Evolutionary conservation across 768 basidiomycete species (phyloP).

Genomic region (Kwoniella bestiolae): DNA sequence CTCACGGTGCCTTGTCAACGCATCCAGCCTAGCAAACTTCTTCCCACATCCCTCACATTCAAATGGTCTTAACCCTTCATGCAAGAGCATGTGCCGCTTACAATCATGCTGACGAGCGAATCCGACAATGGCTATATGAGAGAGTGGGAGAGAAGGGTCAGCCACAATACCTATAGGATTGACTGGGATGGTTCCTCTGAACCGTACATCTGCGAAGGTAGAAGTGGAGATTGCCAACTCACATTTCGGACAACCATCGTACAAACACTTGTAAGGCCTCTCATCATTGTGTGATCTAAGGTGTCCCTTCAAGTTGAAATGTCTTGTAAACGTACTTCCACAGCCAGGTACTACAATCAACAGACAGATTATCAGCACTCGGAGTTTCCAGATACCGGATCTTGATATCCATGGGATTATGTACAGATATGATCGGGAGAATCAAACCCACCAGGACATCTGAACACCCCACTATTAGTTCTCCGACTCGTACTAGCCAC

Average conservation of each 20-base stretch:
- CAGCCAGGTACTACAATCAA: constrained; percentile 73
- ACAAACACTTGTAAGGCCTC: constrained; percentile 91
- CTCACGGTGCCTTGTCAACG: constrained; percentile 88
- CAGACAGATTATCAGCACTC: neutral
- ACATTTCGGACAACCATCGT: constrained; percentile 86
- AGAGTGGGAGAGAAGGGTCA: neutral
- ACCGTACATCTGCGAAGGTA: neutral
- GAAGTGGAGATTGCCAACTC: constrained; percentile 5
- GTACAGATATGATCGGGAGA: neutral
- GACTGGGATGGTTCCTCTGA: no score
- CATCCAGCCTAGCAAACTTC: constrained; percentile 93
- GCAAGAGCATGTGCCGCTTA: constrained; percentile 92
- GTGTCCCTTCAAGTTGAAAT: constrained; percentile 96
- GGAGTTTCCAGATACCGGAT: no score
- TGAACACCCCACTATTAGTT: constrained; percentile 85
- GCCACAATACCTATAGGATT: no score
- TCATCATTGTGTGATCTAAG: constrained; percentile 93
- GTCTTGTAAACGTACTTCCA: constrained; percentile 83
- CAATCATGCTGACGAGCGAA: constrained; percentile 95
- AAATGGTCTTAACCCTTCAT: constrained; percentile 89
- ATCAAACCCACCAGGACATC: constrained; percentile 63
- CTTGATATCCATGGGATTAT: no score
- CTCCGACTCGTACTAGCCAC: constrained; percentile 82
- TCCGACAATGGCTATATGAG: constrained; percentile 59
- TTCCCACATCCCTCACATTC: constrained; percentile 90